Base-by-base conservation (phyloP, 1,139 yeast genomes). In the Saccharomyces uvarum region DNA sequence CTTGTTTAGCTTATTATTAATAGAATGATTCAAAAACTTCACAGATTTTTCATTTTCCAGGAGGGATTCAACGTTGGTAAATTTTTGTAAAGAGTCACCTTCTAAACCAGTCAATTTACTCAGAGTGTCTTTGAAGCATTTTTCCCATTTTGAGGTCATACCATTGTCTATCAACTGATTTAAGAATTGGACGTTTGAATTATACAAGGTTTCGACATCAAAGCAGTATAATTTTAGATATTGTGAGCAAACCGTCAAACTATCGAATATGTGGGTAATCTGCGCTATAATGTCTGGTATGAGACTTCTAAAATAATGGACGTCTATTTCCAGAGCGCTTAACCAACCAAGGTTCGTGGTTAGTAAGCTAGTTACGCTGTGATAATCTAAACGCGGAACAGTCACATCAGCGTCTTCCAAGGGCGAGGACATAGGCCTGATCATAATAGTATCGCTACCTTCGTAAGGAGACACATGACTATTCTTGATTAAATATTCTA, bases 201-300 rank as follows among this genome's bases (percentile, higher is more conserved):
- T 76, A 64, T 81, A 82, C 42, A 73, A 74, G 60, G 78, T 81
- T 55, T 81, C 84, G 46, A 80, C 72, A 53, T 79, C 80, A 69
- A 64, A 41, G 47, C 79, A 73, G 65, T 80, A 81, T 49, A 76
- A 73, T 31, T 81, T 77, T 48, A 82, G 77, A 65, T 84, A 84
- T 62, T 83, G 85, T 53, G 80, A 76, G 7, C 84, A 76, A 4
- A 82, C 79, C 56, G 76, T 79, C 42, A 84, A 70, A 16, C 86
- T 76, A 52, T 77, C 76, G 63, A 84, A 74, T 26, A 83, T 66
- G 2, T 68, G 63, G 16, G 64, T 61, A 13, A 73, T 64, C 48
- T 72, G 72, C 1, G 61, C 56, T 24, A 66, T 53, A 1, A 65
- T 55, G 5, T 64, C 67, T 0, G 53, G 52, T 51, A 68, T 51